phyloP scores from a whole-genome alignment of 768 basidiomycete genomes.

The Trametes cingulata region DNA sequence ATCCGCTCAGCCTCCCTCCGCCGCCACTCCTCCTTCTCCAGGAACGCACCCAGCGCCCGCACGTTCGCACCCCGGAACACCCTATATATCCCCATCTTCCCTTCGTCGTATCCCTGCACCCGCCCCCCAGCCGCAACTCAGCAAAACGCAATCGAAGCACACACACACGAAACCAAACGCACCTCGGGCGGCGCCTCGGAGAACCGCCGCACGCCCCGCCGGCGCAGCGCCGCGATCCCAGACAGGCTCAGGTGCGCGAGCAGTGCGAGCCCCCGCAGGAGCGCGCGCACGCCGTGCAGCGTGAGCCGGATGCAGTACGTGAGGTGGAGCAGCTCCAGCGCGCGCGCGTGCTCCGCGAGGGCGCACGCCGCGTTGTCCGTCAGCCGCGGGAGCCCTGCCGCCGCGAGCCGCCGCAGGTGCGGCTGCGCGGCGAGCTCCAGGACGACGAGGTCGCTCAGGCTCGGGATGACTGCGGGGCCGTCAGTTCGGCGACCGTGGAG shows the following conservation, averaged over 20 bases:
- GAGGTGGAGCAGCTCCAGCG: slow-evolving; percentile 79
- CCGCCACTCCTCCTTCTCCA: slow-evolving; percentile 69
- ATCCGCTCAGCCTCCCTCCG: slow-evolving; percentile 57
- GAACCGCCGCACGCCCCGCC: slow-evolving; percentile 72
- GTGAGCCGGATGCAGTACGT: slow-evolving; percentile 85
- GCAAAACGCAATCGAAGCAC: neutral
- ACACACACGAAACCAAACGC: slow-evolving; percentile 30
- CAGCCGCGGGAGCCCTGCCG: slow-evolving; percentile 78
- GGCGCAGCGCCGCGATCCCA: slow-evolving; percentile 72
- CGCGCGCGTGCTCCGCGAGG: slow-evolving; percentile 68
- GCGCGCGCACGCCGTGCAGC: slow-evolving; percentile 69
- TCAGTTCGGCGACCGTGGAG: neutral
- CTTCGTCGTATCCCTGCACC: slow-evolving; percentile 59
- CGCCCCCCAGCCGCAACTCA: neutral
- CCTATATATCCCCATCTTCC: slow-evolving; percentile 71
- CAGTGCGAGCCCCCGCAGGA: slow-evolving; percentile 58
- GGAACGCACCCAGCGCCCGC: slow-evolving; percentile 56
- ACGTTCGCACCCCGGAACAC: slow-evolving; percentile 79
- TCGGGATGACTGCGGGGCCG: slow-evolving; percentile 61
- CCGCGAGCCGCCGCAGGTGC: slow-evolving; percentile 71
- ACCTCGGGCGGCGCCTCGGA: slow-evolving; percentile 71
- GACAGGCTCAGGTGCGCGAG: slow-evolving; percentile 79
- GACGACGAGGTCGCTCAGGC: slow-evolving; percentile 82
- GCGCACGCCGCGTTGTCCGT: slow-evolving; percentile 84
- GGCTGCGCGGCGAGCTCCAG: slow-evolving; percentile 74